Evolutionary conservation across 2,329 filamentous ascomycete species (phyloP).

Genomic region (Fusarium sacchari): DNA sequence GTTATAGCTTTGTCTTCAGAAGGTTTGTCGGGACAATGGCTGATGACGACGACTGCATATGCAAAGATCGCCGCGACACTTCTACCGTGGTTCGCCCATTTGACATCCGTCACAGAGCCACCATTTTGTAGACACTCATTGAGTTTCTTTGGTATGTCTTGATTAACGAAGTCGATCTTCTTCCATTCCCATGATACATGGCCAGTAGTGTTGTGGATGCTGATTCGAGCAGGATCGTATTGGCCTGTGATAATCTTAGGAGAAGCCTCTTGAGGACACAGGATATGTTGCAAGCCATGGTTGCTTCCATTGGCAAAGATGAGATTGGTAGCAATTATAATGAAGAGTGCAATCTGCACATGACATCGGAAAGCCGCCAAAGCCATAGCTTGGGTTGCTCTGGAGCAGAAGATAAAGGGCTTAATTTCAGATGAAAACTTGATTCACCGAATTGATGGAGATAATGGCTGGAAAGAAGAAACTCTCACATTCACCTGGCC

Average conservation of each 20-base stretch:
- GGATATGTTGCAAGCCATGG: neutral
- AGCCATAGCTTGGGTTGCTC: neutral
- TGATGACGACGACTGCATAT: neutral
- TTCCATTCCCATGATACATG: neutral
- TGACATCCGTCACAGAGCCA: neutral
- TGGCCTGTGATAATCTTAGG: neutral
- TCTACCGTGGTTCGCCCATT: neutral
- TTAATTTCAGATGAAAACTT: neutral
- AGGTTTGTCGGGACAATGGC: neutral
- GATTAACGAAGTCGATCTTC: neutral
- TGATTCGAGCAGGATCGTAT: neutral
- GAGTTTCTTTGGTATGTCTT: neutral
- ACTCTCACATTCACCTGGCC: rapidly evolving
- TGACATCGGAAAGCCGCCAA: rapidly evolving
- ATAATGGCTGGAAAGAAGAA: neutral
- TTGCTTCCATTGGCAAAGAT: neutral
- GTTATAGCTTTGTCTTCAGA: neutral
- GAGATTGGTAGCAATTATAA: rapidly evolving
- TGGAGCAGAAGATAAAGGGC: rapidly evolving
- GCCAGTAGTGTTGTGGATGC: neutral
- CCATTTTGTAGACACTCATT: neutral
- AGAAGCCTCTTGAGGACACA: rapidly evolving
- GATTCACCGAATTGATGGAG: neutral
- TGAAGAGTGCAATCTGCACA: rapidly evolving
- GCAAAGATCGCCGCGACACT: neutral